Evolutionary conservation across 179 eudicot genomes (phyloP).

Genomic region (Silene coronaria): DNA sequence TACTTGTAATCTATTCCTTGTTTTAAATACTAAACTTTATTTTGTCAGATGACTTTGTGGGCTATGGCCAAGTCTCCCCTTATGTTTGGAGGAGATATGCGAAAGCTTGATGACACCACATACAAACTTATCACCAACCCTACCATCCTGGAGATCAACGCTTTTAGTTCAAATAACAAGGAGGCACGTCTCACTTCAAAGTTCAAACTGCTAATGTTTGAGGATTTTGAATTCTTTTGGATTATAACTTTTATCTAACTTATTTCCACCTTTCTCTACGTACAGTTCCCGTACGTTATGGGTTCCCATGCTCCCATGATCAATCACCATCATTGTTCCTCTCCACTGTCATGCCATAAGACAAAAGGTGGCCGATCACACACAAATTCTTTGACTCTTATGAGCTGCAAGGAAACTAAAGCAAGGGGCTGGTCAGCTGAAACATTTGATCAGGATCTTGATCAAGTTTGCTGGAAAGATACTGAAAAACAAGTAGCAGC

Average conservation of each 20-base stretch:
- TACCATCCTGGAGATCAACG: conserved; percentile 64
- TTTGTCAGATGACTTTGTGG: conserved; percentile 82
- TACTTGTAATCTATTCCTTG: neutral
- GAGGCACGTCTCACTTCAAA: conserved; percentile 46
- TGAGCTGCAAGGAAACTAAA: conserved; percentile 46
- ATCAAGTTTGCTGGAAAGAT: conserved; percentile 75
- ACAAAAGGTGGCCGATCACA: conserved; percentile 14
- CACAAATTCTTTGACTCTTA: conserved; percentile 34
- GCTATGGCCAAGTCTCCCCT: conserved; percentile 91
- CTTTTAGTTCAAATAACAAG: conserved; percentile 70
- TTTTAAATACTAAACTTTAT: neutral
- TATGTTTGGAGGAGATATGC: conserved; percentile 95
- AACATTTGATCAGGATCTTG: conserved; percentile 38
- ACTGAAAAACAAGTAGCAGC: conserved; percentile 28
- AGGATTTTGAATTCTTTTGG: neutral
- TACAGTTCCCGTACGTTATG: conserved; percentile 55
- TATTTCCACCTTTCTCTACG: neutral
- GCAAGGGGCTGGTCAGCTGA: conserved; percentile 58
- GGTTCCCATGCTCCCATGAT: conserved; percentile 16
- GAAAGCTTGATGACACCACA: conserved; percentile 66
- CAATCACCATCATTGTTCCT: conserved; percentile 7
- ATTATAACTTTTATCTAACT: neutral
- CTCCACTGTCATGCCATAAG: conserved; percentile 18
- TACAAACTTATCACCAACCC: conserved; percentile 73
- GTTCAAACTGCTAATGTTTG: neutral